phyloP scores from a whole-genome alignment of 148 eudicot species.

The Vaccinium corymbosum region DNA sequence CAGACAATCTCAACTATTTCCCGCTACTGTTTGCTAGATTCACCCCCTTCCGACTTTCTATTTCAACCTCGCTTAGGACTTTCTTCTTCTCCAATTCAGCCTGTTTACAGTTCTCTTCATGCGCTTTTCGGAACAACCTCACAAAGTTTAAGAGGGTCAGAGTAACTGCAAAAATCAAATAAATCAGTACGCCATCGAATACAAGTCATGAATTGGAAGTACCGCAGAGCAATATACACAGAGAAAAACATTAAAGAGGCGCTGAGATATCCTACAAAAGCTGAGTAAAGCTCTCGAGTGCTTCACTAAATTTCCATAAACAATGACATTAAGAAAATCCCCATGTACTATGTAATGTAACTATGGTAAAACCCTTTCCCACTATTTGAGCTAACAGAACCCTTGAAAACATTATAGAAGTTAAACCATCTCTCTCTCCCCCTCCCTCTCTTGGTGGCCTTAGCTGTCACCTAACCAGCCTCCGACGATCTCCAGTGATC shows the following conservation, averaged over 20 bases:
- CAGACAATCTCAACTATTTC: conserved; percentile 20
- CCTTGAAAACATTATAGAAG: background rate
- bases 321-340: background rate
- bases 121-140: conserved; percentile 75
- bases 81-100: conserved; percentile 83
- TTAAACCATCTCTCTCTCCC: background rate
- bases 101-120: conserved; percentile 82
- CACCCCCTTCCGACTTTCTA: conserved; percentile 59
- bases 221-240: background rate
- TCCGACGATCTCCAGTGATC: background rate
- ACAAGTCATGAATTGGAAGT: background rate
- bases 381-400: background rate
- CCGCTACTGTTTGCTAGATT: conserved; percentile 37
- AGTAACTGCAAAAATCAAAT: conserved; percentile 50
- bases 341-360: background rate
- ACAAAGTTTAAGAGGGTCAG: conserved; percentile 77
- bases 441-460: background rate
- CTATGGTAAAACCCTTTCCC: background rate
- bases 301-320: background rate
- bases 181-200: conserved; percentile 9
- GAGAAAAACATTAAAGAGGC: background rate
- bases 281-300: background rate
- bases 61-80: conserved; percentile 79
- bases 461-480: background rate
- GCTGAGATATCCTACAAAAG: background rate